Conservation (phyloP, 768 basidiomycete species). For the Lyophyllum atratum region DNA sequence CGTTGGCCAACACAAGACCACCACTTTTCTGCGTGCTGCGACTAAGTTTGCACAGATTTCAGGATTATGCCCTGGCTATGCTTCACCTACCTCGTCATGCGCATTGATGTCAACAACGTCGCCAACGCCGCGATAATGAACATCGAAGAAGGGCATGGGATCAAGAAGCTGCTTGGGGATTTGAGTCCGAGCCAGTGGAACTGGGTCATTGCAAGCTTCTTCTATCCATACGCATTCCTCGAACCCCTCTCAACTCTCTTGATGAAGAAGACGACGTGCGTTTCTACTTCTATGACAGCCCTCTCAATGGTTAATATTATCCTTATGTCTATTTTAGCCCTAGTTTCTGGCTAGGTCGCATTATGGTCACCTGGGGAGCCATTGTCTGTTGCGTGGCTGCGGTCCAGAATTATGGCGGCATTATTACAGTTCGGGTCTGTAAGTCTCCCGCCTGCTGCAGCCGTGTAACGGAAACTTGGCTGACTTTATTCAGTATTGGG, state of each 20-base stretch:
- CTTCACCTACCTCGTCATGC: constrained; percentile 16
- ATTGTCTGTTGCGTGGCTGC: constrained; percentile 11
- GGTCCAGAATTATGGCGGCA: constrained; percentile 10
- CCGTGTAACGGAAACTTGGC: not conserved
- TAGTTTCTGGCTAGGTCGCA: constrained; percentile 16
- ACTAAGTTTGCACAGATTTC: not conserved
- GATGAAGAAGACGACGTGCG: constrained; percentile 15
- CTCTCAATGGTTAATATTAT: not conserved
- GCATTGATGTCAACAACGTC: constrained; percentile 15
- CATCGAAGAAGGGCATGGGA: constrained; percentile 13
- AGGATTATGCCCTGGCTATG: constrained; percentile 16
- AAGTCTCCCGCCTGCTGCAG: not conserved
- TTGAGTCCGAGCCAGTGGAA: constrained; percentile 14
- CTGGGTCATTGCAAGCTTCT: constrained; percentile 17
- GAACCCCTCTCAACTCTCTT: constrained; percentile 15
- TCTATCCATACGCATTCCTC: constrained; percentile 15
- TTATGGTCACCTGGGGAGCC: constrained; percentile 17
- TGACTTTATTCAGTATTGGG: constrained; percentile 5
- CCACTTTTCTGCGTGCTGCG: not conserved
- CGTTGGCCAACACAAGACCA: not conserved
- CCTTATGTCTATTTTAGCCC: constrained; percentile 4
- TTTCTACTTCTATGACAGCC: not conserved
- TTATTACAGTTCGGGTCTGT: constrained; percentile 15
- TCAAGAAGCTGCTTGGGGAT: constrained; percentile 11
- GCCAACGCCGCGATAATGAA: constrained; percentile 17